A percentile compares a stretch with the other conserved stretches of the same genome.
phyloP scores from a whole-genome alignment of 2,329 filamentous ascomycete species.

The Rachicladosporium sp. region DNA sequence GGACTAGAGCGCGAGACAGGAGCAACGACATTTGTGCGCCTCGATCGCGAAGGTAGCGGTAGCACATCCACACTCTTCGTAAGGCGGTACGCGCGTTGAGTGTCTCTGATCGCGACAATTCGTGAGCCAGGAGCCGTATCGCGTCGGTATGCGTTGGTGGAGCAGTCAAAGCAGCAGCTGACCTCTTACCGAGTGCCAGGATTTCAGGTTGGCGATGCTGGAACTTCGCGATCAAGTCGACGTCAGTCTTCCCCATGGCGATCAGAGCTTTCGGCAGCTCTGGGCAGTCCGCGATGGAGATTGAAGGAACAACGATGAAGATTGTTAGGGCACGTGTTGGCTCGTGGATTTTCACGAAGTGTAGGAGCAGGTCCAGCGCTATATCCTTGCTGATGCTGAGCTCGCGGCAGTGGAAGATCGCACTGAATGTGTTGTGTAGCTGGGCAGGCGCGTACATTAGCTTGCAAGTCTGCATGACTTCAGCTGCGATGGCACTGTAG shows the following conservation, averaged over 20 bases:
- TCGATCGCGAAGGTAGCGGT: constrained; percentile 29
- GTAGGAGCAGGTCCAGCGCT: constrained; percentile 8
- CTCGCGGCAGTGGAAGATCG: background rate
- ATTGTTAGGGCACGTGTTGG: constrained; percentile 9
- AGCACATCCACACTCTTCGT: constrained; percentile 36
- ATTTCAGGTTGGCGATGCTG: constrained; percentile 12
- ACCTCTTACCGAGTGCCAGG: constrained; percentile 5
- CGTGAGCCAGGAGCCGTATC: constrained; percentile 33
- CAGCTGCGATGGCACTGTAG: constrained; percentile 1
- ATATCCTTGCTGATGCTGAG: constrained; percentile 6
- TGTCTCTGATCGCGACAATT: constrained; percentile 27
- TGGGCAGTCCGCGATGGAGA: constrained; percentile 10
- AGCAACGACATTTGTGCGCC: constrained; percentile 31
- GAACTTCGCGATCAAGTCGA: constrained; percentile 1
- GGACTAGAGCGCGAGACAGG: constrained; percentile 38
- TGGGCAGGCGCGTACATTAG: background rate
- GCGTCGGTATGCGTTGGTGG: constrained; percentile 29
- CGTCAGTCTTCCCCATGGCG: background rate
- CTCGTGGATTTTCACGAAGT: constrained; percentile 8
- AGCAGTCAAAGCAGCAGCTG: constrained; percentile 7
- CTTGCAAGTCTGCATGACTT: constrained; percentile 8
- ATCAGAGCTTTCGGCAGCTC: constrained; percentile 14
- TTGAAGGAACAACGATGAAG: constrained; percentile 8
- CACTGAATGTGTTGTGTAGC: no score
- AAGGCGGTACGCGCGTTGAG: constrained; percentile 31